phyloP scores from a whole-genome alignment of 352 stramenopile genomes.

The Phytophthora syringae region DNA sequence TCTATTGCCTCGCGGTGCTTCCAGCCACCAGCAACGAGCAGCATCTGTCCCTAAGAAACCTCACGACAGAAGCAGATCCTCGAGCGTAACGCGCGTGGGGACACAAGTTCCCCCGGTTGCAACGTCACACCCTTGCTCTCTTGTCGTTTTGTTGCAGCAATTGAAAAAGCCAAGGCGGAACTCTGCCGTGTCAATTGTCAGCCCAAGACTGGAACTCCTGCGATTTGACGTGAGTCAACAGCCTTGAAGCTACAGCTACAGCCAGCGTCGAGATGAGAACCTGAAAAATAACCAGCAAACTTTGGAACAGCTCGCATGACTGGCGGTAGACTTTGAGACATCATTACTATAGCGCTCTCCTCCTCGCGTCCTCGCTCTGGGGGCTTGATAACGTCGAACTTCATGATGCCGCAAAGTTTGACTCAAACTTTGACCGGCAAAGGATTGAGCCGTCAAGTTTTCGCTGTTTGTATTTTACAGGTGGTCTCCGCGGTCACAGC shows the following conservation, averaged over 20 bases:
- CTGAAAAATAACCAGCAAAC: neutral
- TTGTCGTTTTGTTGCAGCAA: constrained; percentile 18
- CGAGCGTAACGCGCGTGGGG: constrained; percentile 9
- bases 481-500: constrained; percentile 21
- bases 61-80: constrained; percentile 17
- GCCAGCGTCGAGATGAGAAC: constrained; percentile 21
- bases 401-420: too few species aligned
- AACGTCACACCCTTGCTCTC: neutral
- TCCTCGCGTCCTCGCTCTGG: too few species aligned
- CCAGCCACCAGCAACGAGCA: constrained; percentile 5
- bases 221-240: constrained; percentile 34
- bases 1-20: constrained; percentile 5
- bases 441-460: constrained; percentile 7
- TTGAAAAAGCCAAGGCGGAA: constrained; percentile 12
- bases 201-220: constrained; percentile 9
- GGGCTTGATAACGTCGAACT: too few species aligned
- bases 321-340: too few species aligned
- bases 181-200: constrained; percentile 7
- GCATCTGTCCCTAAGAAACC: constrained; percentile 26
- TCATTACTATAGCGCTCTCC: too few species aligned
- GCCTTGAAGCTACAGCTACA: too few species aligned
- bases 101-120: constrained; percentile 1
- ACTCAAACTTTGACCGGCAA: neutral
- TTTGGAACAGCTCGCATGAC: too few species aligned
- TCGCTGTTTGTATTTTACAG: constrained; percentile 23